Conservation (phyloP, 768 basidiomycete species). For the Phanerochaete carnosa region DNA sequence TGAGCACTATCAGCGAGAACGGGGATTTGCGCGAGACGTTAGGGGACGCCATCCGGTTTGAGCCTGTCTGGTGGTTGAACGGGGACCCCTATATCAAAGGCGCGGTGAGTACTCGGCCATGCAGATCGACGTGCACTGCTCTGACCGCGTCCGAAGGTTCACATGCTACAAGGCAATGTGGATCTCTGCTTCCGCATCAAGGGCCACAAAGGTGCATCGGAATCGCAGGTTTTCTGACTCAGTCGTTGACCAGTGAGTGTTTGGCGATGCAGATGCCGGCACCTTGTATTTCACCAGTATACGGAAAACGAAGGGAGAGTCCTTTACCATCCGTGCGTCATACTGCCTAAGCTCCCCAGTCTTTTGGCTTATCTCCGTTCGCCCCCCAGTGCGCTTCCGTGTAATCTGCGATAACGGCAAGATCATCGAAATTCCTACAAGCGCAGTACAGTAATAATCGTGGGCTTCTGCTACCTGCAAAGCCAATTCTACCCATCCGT, state of each 20-base stretch:
- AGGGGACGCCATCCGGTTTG: slow-evolving; percentile 63
- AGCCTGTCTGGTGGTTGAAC: slow-evolving; percentile 72
- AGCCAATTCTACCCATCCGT: no score
- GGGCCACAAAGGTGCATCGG: slow-evolving; percentile 58
- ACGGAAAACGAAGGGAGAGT: slow-evolving; percentile 66
- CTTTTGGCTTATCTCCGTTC: slow-evolving; percentile 3
- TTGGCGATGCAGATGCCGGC: slow-evolving; percentile 48
- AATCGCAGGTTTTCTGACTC: neutral
- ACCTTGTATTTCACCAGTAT: slow-evolving; percentile 85
- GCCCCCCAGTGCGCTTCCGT: slow-evolving; percentile 14
- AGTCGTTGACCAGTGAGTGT: neutral
- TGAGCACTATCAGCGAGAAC: slow-evolving; percentile 56
- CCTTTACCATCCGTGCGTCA: slow-evolving; percentile 63
- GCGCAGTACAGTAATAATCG: neutral
- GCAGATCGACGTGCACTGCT: neutral
- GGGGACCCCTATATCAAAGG: slow-evolving; percentile 73
- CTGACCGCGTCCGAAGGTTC: slow-evolving; percentile 44
- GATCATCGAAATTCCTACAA: slow-evolving; percentile 12
- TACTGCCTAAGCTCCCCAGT: neutral
- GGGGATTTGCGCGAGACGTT: slow-evolving; percentile 47
- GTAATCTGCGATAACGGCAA: slow-evolving; percentile 16
- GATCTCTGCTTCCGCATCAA: slow-evolving; percentile 75
- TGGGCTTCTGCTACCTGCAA: no score
- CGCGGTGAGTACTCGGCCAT: slow-evolving; percentile 44
- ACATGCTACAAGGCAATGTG: slow-evolving; percentile 70